Evolutionary conservation across 2,329 filamentous ascomycete genomes (phyloP).

Genomic region (Decorospora gaudefroyi): DNA sequence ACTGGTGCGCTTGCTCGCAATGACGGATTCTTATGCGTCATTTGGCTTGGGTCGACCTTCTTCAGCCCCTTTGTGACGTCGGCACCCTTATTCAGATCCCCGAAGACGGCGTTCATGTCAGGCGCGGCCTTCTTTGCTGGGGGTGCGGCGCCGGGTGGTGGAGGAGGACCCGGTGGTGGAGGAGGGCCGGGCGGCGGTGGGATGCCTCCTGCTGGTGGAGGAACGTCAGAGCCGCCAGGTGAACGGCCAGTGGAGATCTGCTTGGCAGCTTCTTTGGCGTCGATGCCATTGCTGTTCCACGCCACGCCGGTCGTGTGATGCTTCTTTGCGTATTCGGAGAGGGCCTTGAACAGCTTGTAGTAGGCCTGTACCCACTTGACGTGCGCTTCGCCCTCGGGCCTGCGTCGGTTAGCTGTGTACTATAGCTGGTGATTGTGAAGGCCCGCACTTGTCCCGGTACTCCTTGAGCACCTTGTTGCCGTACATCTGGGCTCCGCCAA

Average conservation of each 20-base stretch:
- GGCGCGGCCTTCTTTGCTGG: constrained; percentile 53
- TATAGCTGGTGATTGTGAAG: neutral
- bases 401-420: constrained; percentile 47
- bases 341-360: constrained; percentile 84
- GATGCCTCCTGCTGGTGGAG: constrained; percentile 64
- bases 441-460: constrained; percentile 74
- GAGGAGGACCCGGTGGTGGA: constrained; percentile 58
- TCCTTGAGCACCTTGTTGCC: constrained; percentile 93
- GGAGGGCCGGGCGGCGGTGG: constrained; percentile 68
- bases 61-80: constrained; percentile 85
- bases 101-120: constrained; percentile 87
- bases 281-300: constrained; percentile 81
- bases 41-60: constrained; percentile 92
- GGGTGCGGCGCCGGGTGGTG: constrained; percentile 54
- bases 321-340: constrained; percentile 82
- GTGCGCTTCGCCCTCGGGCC: constrained; percentile 67
- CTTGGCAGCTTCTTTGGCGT: constrained; percentile 71
- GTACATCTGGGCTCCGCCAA: constrained; percentile 87
- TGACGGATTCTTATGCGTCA: constrained; percentile 98
- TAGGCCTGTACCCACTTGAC: constrained; percentile 91
- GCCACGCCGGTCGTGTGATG: constrained; percentile 77
- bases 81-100: constrained; percentile 85
- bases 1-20: constrained; percentile 75
- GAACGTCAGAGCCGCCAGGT: constrained; percentile 63
- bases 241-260: constrained; percentile 55